Percentiles rank a stretch among this genome's conserved stretches.
Evolutionary conservation across 495 filamentous ascomycete species (phyloP).

Genomic region (Daldinia decipiens): DNA sequence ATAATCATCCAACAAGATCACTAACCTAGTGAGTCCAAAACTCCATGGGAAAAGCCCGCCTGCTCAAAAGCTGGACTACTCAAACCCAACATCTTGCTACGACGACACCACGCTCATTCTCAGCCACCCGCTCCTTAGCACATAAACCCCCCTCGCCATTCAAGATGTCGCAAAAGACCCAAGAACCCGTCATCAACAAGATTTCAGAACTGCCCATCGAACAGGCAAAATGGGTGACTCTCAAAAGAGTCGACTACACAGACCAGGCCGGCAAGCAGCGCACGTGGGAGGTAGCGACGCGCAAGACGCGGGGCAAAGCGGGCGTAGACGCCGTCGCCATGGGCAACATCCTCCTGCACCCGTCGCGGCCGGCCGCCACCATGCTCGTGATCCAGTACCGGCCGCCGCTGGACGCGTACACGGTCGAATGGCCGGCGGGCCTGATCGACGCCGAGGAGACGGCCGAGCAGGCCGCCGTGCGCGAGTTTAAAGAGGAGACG

Average conservation of each 20-base stretch:
- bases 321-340: conserved; percentile 68
- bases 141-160: background rate
- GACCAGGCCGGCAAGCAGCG: conserved; percentile 62
- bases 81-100: background rate
- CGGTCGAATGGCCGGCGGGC: conserved; percentile 86
- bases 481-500: conserved; percentile 91
- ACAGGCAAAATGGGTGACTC: conserved; percentile 63
- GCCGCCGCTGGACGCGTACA: conserved; percentile 78
- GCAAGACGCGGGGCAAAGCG: conserved; percentile 61
- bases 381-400: conserved; percentile 71
- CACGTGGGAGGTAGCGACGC: conserved; percentile 63
- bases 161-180: conserved; percentile 45
- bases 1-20: background rate
- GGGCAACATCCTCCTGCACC: conserved; percentile 63
- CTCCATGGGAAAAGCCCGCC: background rate
- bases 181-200: conserved; percentile 58
- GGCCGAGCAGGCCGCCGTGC: conserved; percentile 78
- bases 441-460: conserved; percentile 82
- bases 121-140: background rate
- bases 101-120: background rate
- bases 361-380: conserved; percentile 58
- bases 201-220: conserved; percentile 55
- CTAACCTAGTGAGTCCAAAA: background rate
- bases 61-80: background rate
- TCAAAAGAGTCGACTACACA: conserved; percentile 61